Evolutionary conservation across 306 rosid species (phyloP), one percentile per base, ranked within the genome.

Genomic region (Inga leiocalycina): DNA sequence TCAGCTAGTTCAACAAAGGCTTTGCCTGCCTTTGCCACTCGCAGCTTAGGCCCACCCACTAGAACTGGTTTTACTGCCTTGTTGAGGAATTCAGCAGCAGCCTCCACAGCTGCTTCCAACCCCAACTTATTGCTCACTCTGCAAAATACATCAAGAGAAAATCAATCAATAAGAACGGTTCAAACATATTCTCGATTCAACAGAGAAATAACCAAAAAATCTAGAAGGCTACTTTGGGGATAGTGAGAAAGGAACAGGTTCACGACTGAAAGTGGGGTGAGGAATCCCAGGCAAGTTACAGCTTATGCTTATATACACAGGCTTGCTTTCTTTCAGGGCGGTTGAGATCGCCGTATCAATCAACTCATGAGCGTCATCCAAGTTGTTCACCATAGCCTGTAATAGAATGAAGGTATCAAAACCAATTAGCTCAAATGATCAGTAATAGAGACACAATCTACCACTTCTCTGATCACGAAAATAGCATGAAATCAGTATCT

Each of bases 341-440:
- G 94, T 93, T 35, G 97, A 93, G 52, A 95, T 91, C 16, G 97
- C 97, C 0, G 88, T 90, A 30, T 95, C 99, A 10, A 95, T 93
- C 91, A 77, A 37, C 77, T 94, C 95, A 74, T 95, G 98, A 11
- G 96, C 98, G 51, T 95, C 98, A 65, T 93, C 97, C 84, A 93
- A 54, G 82, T 89, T 84, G 71, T 92, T 90, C 37, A 93, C 94
- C 83, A 93, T 90, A 56, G 97, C 98, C 98, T 94, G 71, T 91
- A 49, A 78, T 59, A 76, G 70, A 14, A 76, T 30, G 56, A 85
- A 66, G 14, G 41, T 76, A 34, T 73, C 65, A 74, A 73, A 86
- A 54, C 61, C 80, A 82, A 15, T 68, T 41, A 65, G 17, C 24
- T 68, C 37, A 70, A 20, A 8, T 75, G 17, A 75, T 27, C 11